phyloP scores from a whole-genome alignment of 2,329 filamentous ascomycete genomes.

The Alternaria conjuncta region DNA sequence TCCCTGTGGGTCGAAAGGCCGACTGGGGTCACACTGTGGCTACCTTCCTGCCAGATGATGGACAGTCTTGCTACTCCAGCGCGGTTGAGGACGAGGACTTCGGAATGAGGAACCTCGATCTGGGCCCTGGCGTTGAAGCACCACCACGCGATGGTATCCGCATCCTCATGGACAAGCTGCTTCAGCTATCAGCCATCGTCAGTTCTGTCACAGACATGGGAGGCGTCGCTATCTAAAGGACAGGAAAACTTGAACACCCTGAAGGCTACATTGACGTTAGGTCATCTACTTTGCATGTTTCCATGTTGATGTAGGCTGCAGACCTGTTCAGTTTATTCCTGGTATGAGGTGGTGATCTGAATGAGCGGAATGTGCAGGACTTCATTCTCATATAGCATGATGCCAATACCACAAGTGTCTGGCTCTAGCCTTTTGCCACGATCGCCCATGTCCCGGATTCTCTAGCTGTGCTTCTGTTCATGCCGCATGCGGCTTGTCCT shows the following conservation, averaged over 20 bases:
- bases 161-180: slow-evolving; percentile 29
- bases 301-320: not conserved
- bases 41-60: slow-evolving; percentile 40
- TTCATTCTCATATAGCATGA: not conserved
- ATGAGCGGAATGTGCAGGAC: not conserved
- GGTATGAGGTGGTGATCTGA: not conserved
- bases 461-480: not conserved
- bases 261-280: not conserved
- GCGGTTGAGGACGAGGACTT: slow-evolving; percentile 14
- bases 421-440: no score
- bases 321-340: not conserved
- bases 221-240: slow-evolving; percentile 4
- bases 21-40: slow-evolving; percentile 28
- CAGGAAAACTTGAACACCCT: not conserved
- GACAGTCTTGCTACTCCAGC: slow-evolving; percentile 14
- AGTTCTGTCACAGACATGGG: slow-evolving; percentile 15
- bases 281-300: not conserved
- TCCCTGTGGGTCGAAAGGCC: slow-evolving; percentile 29
- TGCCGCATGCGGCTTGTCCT: not conserved
- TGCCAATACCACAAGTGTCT: no score
- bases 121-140: slow-evolving; percentile 2
- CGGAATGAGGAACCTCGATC: slow-evolving; percentile 4
- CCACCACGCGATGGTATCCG: slow-evolving; percentile 28
- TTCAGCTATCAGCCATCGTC: slow-evolving; percentile 37
- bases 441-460: no score